Evolutionary conservation across 1,139 yeast genomes (phyloP).

Genomic region (Meyerozyma smithsonii): DNA sequence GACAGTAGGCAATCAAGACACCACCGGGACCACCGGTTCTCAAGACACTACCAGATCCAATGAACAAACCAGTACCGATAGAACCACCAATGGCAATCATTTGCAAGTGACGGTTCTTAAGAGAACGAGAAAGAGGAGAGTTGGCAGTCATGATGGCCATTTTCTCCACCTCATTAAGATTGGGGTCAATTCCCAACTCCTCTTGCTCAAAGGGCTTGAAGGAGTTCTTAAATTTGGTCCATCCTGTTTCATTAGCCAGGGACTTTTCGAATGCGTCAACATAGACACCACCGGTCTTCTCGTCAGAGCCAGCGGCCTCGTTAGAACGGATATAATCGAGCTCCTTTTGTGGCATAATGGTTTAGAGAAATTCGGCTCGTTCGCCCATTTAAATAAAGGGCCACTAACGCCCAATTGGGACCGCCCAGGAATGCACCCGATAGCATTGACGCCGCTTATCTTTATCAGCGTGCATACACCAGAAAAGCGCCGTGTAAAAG

Average conservation of each 20-base stretch:
- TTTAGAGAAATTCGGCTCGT: neutral
- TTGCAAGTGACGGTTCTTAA: conserved; percentile 63
- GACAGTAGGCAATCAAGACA: conserved; percentile 12
- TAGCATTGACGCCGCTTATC: neutral
- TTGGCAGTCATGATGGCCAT: conserved; percentile 63
- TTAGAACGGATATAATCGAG: conserved; percentile 38
- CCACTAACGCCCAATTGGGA: neutral
- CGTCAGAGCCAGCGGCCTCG: conserved; percentile 31
- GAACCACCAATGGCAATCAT: conserved; percentile 89
- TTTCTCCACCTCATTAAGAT: conserved; percentile 61
- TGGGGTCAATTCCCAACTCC: conserved; percentile 59
- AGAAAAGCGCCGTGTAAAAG: conserved; percentile 3
- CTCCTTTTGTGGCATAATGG: conserved; percentile 39
- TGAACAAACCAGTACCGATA: conserved; percentile 67
- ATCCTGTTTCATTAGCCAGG: conserved; percentile 19
- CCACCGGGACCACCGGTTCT: conserved; percentile 13
- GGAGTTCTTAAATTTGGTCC: conserved; percentile 46
- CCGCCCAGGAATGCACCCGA: conserved; percentile 1
- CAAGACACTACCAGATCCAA: conserved; percentile 13
- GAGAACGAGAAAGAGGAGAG: conserved; percentile 62
- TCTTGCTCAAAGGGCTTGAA: conserved; percentile 50
- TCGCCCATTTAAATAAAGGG: neutral
- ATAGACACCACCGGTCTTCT: conserved; percentile 40
- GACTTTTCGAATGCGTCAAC: conserved; percentile 35
- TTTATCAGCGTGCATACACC: conserved; percentile 2